Percentiles rank a stretch among this genome's conserved stretches.
Conservation (phyloP, 2,329 filamentous ascomycete genomes). For the Myrmaecium sp. region DNA sequence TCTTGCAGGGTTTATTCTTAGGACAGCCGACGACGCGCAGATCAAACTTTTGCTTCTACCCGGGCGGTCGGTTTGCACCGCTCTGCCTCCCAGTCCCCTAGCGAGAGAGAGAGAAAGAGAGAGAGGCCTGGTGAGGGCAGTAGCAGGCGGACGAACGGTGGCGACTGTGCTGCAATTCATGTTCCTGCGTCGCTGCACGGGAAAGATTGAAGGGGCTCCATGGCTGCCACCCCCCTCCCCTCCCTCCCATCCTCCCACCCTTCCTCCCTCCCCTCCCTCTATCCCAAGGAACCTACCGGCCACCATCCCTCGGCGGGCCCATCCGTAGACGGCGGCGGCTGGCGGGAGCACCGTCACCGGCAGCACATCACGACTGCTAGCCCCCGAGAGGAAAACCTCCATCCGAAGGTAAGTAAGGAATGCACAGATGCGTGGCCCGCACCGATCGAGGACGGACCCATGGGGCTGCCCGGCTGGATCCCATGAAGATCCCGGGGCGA, state of each 20-base stretch:
- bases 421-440: constrained; percentile 18
- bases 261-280: no score
- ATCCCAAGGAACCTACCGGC: no score
- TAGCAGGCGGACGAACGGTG: constrained; percentile 3
- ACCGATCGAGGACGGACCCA: constrained; percentile 10
- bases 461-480: constrained; percentile 19
- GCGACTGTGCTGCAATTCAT: constrained; percentile 9
- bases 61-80: constrained; percentile 15
- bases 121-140: no score
- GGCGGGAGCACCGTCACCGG: no score
- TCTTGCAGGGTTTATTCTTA: constrained; percentile 18
- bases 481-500: constrained; percentile 18
- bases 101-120: no score
- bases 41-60: constrained; percentile 21
- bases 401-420: no score
- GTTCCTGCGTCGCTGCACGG: constrained; percentile 25
- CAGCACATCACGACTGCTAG: no score
- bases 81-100: constrained; percentile 20
- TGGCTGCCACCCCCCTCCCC: no score
- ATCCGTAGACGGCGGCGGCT: no score
- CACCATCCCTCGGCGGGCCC: no score
- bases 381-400: no score
- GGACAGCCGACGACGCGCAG: constrained; percentile 13
- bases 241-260: no score
- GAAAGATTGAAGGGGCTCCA: constrained; percentile 17